phyloP scores from a whole-genome alignment of 2,329 filamentous ascomycete genomes.

The Cercospora berteroae region DNA sequence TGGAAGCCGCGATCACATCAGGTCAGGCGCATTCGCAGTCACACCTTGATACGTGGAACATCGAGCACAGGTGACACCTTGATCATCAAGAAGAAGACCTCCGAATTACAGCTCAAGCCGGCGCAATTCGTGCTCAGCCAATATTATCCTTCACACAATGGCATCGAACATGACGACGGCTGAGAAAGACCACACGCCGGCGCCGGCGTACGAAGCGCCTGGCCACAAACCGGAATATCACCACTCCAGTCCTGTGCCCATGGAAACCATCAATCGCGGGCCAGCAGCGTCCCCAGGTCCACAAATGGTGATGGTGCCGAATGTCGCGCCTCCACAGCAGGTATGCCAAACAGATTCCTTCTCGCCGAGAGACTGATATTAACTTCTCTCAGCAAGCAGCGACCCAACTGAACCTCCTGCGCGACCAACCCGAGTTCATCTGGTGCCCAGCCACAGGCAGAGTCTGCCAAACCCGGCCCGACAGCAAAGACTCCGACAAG shows the following conservation, averaged over 20 bases:
- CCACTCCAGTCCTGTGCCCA: not conserved
- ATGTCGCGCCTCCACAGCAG: slow-evolving; percentile 11
- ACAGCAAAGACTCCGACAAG: slow-evolving; percentile 19
- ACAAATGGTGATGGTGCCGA: slow-evolving; percentile 15
- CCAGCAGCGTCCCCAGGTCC: slow-evolving; percentile 1
- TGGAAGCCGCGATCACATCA: not conserved
- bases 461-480: slow-evolving; percentile 9
- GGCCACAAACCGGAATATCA: not conserved
- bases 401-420: slow-evolving; percentile 10
- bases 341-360: not conserved
- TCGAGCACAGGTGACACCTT: not conserved
- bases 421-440: slow-evolving; percentile 11
- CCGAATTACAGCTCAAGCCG: not conserved
- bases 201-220: slow-evolving; percentile 4
- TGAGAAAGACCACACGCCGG: slow-evolving; percentile 1
- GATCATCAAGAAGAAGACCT: not conserved
- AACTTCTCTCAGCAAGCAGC: not conserved
- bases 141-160: not conserved
- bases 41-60: not conserved
- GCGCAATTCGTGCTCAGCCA: not conserved
- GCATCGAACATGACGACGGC: not conserved
- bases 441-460: slow-evolving; percentile 10
- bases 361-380: not conserved
- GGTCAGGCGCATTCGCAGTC: not conserved
- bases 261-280: slow-evolving; percentile 6